A percentile compares a stretch with the other conserved stretches of the same genome.
Evolutionary conservation across 805 yeast species (phyloP).

Genomic region (Metschnikowia bowlesiae): DNA sequence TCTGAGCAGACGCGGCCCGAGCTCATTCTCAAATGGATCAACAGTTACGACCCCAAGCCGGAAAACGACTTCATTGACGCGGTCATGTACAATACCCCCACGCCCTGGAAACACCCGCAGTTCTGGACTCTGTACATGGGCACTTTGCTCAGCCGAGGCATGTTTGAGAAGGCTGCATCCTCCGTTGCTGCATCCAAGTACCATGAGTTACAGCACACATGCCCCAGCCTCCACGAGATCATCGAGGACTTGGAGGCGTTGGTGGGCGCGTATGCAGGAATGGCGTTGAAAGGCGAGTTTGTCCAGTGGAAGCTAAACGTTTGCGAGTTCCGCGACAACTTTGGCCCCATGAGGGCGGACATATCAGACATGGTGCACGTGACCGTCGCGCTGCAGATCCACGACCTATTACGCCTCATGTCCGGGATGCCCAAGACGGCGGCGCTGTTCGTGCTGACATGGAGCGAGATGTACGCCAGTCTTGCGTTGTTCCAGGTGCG

Average conservation of each 20-base stretch:
- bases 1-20: slow-evolving; percentile 40
- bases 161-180: slow-evolving; percentile 50
- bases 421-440: slow-evolving; percentile 51
- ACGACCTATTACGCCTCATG: slow-evolving; percentile 39
- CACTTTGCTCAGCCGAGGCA: slow-evolving; percentile 57
- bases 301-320: slow-evolving; percentile 47
- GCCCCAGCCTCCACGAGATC: slow-evolving; percentile 30
- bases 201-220: slow-evolving; percentile 29
- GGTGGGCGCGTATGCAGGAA: slow-evolving; percentile 38
- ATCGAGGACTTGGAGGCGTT: slow-evolving; percentile 40
- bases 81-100: slow-evolving; percentile 40
- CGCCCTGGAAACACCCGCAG: slow-evolving; percentile 44
- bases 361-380: slow-evolving; percentile 23
- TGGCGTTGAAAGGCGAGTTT: slow-evolving; percentile 38
- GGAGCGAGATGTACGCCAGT: slow-evolving; percentile 66
- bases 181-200: slow-evolving; percentile 44
- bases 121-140: slow-evolving; percentile 63
- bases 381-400: slow-evolving; percentile 32
- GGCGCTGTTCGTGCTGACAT: slow-evolving; percentile 46
- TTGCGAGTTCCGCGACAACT: slow-evolving; percentile 47
- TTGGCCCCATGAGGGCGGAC: slow-evolving; percentile 21
- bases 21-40: slow-evolving; percentile 57
- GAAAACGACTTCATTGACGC: slow-evolving; percentile 46
- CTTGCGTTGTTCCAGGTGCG: slow-evolving; percentile 55
- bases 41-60: slow-evolving; percentile 66